Base-by-base conservation (phyloP, 1,284 basidiomycete genomes). In the Ceratobasidium sp. region DNA sequence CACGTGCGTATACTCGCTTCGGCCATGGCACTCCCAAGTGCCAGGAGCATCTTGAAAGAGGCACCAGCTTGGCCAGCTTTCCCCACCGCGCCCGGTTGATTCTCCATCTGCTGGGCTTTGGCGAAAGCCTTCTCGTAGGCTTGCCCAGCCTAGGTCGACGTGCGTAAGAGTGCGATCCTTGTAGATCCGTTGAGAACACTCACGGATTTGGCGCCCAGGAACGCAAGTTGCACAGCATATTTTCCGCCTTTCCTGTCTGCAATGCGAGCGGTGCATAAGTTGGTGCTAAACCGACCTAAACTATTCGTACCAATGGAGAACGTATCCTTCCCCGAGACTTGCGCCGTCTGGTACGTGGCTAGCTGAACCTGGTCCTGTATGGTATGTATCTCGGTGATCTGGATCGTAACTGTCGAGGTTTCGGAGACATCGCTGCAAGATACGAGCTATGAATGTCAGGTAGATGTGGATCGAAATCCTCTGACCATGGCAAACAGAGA, bases 51-150 rank as follows among this genome's bases (percentile, higher is more conserved):
- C 33, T 60, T 60, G 57, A 60, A 60, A 1, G 57, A 27, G 3
- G 57, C 23, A 18, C 57, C 33, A 35, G 30, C 23, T 20, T 35
- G 6, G 30, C 57, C 57, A 23, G 57, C 23, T 30, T 6, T 60
- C 8, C 33, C 30, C 6, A 60, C 14, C 33, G 5, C 33, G 30
- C 57, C 35, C 57, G 5, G 30, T 5, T 27, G 38, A 38, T 8
- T 33, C 33, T 60, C 57, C 8, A 60, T 30, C 57, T 35, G 57
- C 57, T 35, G 57, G 23, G 18, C 57, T 60, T 60, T 60, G 57
- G 23, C 33, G 23, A 60, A 18, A 7, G 57, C 57, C 33, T 30
- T 12, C 33, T 10, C 30, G 16, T 60, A 60, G 23, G 57, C 33
- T 33, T 35, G 27, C 18, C 16, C 1, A 7, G 57, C 57, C 57